Base-by-base conservation (phyloP, 73 alveolate species). In the Paramecium bursaria region DNA sequence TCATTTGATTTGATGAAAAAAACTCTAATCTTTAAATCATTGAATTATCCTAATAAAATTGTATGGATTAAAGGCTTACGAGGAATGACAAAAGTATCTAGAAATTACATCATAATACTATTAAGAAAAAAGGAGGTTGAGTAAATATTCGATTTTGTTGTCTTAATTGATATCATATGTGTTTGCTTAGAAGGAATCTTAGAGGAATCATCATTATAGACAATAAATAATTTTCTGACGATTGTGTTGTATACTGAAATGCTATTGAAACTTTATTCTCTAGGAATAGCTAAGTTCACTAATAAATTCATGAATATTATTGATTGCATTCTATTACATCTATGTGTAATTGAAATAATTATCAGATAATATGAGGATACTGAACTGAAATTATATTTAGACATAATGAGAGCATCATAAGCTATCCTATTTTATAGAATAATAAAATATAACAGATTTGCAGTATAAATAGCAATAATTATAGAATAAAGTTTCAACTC, bases 401-500 rank as follows among this genome's bases (percentile, higher is more conserved):
- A 29, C 7, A 13, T 57, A 44, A 57, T 57, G 13, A 29, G 76
- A 57, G 76, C 50, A 26, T 29, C 49, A n/a, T 17, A 57, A 29
- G 29, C 51, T 2, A 15, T 57, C 3, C 31, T 57, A 57, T 57
- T 57, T 11, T 57, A 57, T 57, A 57, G 76, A 57, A 17, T 33
- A 25, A 25, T 57, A 23, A 57, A 44, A 57, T 57, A 57, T 27
- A 57, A 57, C 39, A 57, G 31, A 57, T 25, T 57, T 33, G 76
- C 76, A 1, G 39, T 3, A n/a, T 29, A 29, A 30, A 57, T 57
- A 14, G 76, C 51, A 27, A 3, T 29, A 29, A 57, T 57, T 2
- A 44, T 50, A 11, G 17, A 33, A 9, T 29, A 57, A 23, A 57
- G 51, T n/a, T 57, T 57, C 31, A 30, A 23, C 13, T 57, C 76